Evolutionary conservation across 108 stramenopile species (phyloP), one percentile per base, ranked within the genome.

Genomic region (Mayamaea pseudoterrestris): DNA sequence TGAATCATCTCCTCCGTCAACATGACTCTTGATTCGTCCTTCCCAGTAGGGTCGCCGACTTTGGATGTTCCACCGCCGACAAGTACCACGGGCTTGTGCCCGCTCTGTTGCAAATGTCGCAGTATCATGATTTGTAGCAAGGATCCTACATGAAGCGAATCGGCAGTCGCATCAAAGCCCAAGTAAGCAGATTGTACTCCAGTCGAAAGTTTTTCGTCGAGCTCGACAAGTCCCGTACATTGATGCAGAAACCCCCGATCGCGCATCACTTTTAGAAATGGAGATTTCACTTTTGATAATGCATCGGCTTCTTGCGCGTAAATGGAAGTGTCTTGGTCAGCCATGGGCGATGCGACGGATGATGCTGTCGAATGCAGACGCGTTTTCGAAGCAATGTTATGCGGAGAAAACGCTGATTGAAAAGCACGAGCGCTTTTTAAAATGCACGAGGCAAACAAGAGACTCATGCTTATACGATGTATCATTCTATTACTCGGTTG

Each of bases 121-220:
- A 99, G 59, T 45, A 96, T 95, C 94, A 99, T 94, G 30, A 99
- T 93, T 65, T 96, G 95, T 6, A 95, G 58, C 48, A 99, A 73
- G 28, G 86, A 85, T 47, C 98, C 98, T 0, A 99, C 95, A 61
- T 99, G 98, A 13, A 99, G 76, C 16, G 86, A 87, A 61, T 93
- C 82, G 30, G 98, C 98, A 0, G 98, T 99, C 14, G 98, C 96
- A 57, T 99, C 98, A 46, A 99, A 96, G 7, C 98, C 98, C 21
- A 97, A 72, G 50, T 99, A 99, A 24, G 92, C 95, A 3, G 62
- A 30, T 5, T 71, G 36, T 7, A 37, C 32, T 18, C 55, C 50
- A 5, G 58, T 54, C 44, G 23, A 47, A 14, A 87, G 30, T 36
- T 67, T 50, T 1, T 35, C 52, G 40, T 87, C 85, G 46, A 87